A percentile compares a stretch with the other conserved stretches of the same genome.
Evolutionary conservation across 345 rosid genomes (phyloP).

Genomic region (Ceriops decandra): DNA sequence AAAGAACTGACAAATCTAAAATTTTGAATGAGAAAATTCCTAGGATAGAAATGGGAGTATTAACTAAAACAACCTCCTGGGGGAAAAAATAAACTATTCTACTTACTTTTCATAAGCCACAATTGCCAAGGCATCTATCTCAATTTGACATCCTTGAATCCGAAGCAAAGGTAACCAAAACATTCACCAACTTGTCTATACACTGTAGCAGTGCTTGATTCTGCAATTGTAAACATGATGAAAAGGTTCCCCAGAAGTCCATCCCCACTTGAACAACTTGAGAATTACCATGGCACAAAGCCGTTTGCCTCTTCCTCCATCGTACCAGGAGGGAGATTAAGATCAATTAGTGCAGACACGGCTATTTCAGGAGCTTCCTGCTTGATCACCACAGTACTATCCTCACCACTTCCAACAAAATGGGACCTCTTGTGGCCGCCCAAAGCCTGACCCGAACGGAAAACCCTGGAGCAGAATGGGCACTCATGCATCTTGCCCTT

Average conservation of each 20-base stretch:
- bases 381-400: conserved; percentile 47
- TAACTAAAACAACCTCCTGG: neutral
- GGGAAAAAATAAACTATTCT: conserved; percentile 7
- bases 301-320: conserved; percentile 47
- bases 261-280: conserved; percentile 9
- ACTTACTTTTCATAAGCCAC: conserved; percentile 23
- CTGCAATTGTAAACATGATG: conserved; percentile 21
- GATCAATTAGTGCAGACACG: conserved; percentile 60
- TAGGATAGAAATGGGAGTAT: neutral
- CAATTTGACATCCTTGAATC: conserved; percentile 29
- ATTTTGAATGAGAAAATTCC: conserved; percentile 1
- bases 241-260: neutral
- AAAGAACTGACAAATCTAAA: neutral
- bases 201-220: conserved; percentile 28
- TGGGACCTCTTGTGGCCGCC: conserved; percentile 99
- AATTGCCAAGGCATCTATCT: conserved; percentile 25
- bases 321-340: conserved; percentile 92
- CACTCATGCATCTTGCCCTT: conserved; percentile 72
- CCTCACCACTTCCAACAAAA: conserved; percentile 60
- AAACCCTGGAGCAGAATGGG: conserved; percentile 81
- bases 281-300: conserved; percentile 34
- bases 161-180: conserved; percentile 29
- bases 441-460: conserved; percentile 89
- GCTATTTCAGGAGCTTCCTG: conserved; percentile 39
- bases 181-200: conserved; percentile 37